Base-by-base conservation (phyloP, 2,329 filamentous ascomycete genomes). In the Phyllosticta citriasiana region DNA sequence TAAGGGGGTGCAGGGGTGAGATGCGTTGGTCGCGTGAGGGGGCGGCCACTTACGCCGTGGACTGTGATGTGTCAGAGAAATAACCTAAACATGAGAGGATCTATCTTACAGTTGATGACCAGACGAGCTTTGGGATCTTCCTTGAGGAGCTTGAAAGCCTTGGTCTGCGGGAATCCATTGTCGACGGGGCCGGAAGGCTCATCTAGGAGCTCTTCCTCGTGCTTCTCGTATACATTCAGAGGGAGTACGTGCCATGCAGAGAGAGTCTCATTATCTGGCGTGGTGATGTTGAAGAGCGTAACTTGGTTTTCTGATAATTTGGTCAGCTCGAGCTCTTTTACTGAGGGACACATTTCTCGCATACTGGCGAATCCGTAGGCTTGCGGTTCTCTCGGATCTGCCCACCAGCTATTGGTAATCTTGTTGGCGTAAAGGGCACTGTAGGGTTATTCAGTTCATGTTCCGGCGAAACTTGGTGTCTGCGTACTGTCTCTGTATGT, bases 221-320 rank as follows among this genome's bases (percentile, higher is more conserved):
- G 82, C 65, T 87, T 80, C 6, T 84, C 78, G 71, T 95, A 96
- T 0, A 90, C 77, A 57, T 87, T 84, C 6, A 95, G 75, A 0
- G 93, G 93, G 56, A 97, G 77, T 60, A 97, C 82, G 70, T 97
- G 93, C 93, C 93, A 97, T 26, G 88, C 89, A 70, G 94, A 95
- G 19, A 97, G 77, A 2, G 79, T 84, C 72, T 92, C 87, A 50
- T 85, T 84, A 71, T 97, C 92, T 1, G 84, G 78, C 0, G 91
- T 94, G 3, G 76, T 77, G 47, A 97, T 75, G 55, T 83, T 85
- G 72, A 97, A 97, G 0, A 93, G 89, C 5, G 90, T 91, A 2
- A 96, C 88, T 76, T 97, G 93, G 67, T 91, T 91, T 70, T 85
- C 89, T 93, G 65, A 69, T 60, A 54, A n/a, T 22, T 19, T 30